Evolutionary conservation across 495 filamentous ascomycete species (phyloP), one percentile per base, ranked within the genome.

Genomic region (Antarctomyces pellizariae): DNA sequence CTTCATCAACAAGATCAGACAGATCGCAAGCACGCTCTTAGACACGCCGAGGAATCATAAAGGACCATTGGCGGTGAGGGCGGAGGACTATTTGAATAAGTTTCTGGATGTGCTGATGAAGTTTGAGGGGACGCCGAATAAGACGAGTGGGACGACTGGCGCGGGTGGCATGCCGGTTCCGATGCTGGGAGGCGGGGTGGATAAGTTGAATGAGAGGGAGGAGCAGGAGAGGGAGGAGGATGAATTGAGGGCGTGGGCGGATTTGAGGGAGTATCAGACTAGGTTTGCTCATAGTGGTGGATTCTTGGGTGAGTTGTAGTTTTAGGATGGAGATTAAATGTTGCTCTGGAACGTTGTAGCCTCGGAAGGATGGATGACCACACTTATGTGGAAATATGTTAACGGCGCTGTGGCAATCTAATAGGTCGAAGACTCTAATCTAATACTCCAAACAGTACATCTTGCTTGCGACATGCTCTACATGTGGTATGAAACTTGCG

Each of bases 21-120:
- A 71, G 44, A 64, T 89, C 22, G 76, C 76, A 11, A 68, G 63
- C 7, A 80, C 75, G 0, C 54, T 89, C 2, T 59, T 83, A 17
- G 61, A 71, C 28, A 53, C 60, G 5, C 59, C 67, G 2, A 53
- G 57, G 7, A 51, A 61, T 19, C 54, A 56, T 3, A 68, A 67
- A 36, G 67, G 63, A 3, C 50, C 52, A 3, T 24, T 62, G 0
- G 59, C 63, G 0, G 34, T 54, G 3, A 55, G 67, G 45, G 62
- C 68, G 7, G 61, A 79, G 40, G 58, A 69, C 5, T 68, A 71
- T 28, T 54, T 89, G 0, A 54, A 47, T 22, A 56, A 56, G 4
- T 80, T 82, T 39, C 52, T 79, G 9, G 64, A 72, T 16, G 63
- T 76, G 3, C 54, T 89, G 5, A 57, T 72, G 39, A 64, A 69